Base-by-base conservation (phyloP, 805 yeast genomes). In the Candida orba region DNA sequence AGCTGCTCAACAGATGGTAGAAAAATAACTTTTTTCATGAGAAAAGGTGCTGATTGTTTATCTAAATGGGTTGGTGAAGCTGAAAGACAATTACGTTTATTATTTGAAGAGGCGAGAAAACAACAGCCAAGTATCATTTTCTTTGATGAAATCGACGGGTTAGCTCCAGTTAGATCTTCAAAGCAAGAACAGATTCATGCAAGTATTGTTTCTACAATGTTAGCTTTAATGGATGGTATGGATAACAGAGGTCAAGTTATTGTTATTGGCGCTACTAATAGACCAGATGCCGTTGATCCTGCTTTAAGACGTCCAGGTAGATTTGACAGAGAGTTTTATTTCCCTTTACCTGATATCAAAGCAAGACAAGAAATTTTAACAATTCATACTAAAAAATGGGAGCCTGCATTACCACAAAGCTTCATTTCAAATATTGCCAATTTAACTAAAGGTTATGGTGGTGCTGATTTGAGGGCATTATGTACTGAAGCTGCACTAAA, bases 1-100 rank as follows among this genome's bases (percentile, higher is more conserved):
- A 85, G 95, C 51, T 89, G 96, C 54, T 85, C 96, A 0, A 78
- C 95, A 0, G 81, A 85, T 15, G 81, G 81, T 13, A 72, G 83
- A 48, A 91, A 93, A 52, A 89, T 93, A 45, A 89, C 99, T 0
- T 93, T 93, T 58, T 93, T 89, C 65, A 93, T 93, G 99, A 71
- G 99, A 49, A 93, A 93, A 61, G 99, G 99, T 51, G 98, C 99
- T 0, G 99, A 93, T 62, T 85, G 95, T 59, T 68, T 93, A 53
- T 86, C 96, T 37, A 93, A 93, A 67, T 93, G 99, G 99, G 98
- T 93, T 4, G 99, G 99, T 56, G 99, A 93, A 64, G 98, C 98
- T 6, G 99, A 93, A 65, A 74, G 99, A 52, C 98, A 93, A 62
- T 69, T 93, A 48, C 69, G 99, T 47, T 68, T 91, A 36, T 66